These are phyloP conservation scores for Colletotrichum musicola DNA, from an alignment of 2,329 filamentous ascomycete species.

Conservation along the genomic window DNA sequence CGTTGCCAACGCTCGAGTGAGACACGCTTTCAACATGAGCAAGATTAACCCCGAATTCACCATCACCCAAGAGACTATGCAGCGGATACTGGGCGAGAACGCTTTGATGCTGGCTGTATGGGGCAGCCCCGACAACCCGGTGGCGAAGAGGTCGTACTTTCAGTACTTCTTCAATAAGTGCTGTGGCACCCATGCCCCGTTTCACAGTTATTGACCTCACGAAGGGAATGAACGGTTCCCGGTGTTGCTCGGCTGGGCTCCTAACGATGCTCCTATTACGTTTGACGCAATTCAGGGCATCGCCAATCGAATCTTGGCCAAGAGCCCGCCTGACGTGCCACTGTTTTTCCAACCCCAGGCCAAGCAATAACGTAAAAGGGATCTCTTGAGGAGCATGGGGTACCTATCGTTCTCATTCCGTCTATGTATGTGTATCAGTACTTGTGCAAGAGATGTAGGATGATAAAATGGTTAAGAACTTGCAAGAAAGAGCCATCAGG, in stretches of 20 bases:
- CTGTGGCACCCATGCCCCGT: fast-evolving
- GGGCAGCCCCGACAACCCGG: constrained; percentile 55
- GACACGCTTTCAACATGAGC: constrained; percentile 56
- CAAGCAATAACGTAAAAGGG: not conserved
- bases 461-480: no score
- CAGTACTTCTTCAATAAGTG: constrained; percentile 61
- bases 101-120: constrained; percentile 63
- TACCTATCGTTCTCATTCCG: not conserved
- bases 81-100: constrained; percentile 63
- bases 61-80: constrained; percentile 55
- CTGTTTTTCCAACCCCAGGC: not conserved
- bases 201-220: not conserved
- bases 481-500: no score
- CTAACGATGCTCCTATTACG: constrained; percentile 7
- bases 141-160: constrained; percentile 54
- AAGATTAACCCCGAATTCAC: constrained; percentile 61
- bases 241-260: constrained; percentile 25
- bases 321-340: constrained; percentile 14
- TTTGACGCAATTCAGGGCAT: not conserved
- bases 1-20: constrained; percentile 57
- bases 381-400: not conserved
- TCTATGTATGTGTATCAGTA: no score
- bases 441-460: no score
- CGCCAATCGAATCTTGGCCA: not conserved
- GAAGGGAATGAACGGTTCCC: constrained; percentile 33